Evolutionary conservation across 331 rosid species (phyloP), one percentile per base, ranked within the genome.

Genomic region (Cucumis variabilis): DNA sequence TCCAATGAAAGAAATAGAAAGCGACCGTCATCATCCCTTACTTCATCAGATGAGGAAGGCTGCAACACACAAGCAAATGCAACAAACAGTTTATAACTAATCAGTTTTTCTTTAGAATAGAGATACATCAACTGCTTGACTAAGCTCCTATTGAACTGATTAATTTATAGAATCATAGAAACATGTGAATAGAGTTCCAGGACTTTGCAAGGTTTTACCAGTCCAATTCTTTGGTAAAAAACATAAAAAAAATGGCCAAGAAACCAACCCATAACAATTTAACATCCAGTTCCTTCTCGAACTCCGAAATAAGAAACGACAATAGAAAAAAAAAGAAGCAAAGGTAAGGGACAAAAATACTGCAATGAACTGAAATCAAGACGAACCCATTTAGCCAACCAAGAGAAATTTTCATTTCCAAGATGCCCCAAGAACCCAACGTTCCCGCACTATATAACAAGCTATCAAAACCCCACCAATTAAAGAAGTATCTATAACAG

Each of bases 1-100:
- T 94, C 58, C 69, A 97, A 90, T 88, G 96, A 96, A 19, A 93
- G 94, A 89, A 89, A 90, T 88, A 95, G 33, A n/a, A 91, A 87
- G 90, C 90, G 90, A 84, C 86, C 90, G 70, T 90, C 58, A 12
- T 87, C 91, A 77, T 88, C 85, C 92, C 86, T 88, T 60, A 69
- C 74, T 82, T 63, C 74, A 77, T 65, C 80, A 79, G 89, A 82
- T 84, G 88, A 60, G 30, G 44, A 85, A 50, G 46, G 86, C 95
- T 94, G 94, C 90, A 86, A 87, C 72, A 88, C 66, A 73, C 80
- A 82, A 71, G 86, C n/a, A 89, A 84, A 41, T 82, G 83, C 75
- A 46, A 78, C 48, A 82, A 9, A 89, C 41, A 13, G 28, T 27
- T 37, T 2, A 84, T 0, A 84, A 66, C 77, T 24, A 66, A 24